Evolutionary conservation across 495 filamentous ascomycete genomes (phyloP).

Genomic region (Cercophora samala): DNA sequence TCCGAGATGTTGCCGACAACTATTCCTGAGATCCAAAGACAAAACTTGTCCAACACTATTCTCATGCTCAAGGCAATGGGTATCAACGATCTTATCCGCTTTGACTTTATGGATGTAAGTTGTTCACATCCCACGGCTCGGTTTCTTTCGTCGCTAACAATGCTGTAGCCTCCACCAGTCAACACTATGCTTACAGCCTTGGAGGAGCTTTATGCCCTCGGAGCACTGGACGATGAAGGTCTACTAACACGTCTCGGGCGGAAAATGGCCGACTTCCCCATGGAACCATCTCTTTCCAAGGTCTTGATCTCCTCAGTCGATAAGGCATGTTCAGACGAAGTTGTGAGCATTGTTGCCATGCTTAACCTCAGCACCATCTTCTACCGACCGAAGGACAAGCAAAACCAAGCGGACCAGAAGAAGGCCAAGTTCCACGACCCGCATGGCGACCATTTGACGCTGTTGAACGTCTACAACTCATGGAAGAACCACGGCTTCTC

Average conservation of each 20-base stretch:
- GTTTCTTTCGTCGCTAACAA: constrained; percentile 4
- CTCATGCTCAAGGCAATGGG: constrained; percentile 99
- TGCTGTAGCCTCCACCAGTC: constrained; percentile 65
- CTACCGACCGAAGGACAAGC: constrained; percentile 94
- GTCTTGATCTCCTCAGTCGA: constrained; percentile 84
- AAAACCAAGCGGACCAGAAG: constrained; percentile 93
- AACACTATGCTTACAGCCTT: constrained; percentile 97
- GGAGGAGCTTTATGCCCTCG: constrained; percentile 90
- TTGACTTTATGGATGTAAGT: constrained; percentile 91
- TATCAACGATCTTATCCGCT: constrained; percentile 95
- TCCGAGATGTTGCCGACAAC: constrained; percentile 96
- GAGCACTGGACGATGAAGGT: constrained; percentile 93
- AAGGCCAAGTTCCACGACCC: constrained; percentile 97
- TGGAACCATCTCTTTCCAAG: constrained; percentile 82
- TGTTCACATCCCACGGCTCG: not conserved
- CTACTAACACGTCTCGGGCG: constrained; percentile 87
- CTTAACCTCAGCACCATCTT: constrained; percentile 80
- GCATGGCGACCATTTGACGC: constrained; percentile 86
- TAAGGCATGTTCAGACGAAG: constrained; percentile 85
- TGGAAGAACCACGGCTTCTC: constrained; percentile 83
- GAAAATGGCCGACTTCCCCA: constrained; percentile 98
- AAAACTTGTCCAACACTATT: constrained; percentile 92
- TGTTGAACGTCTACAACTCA: constrained; percentile 93
- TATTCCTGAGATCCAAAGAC: constrained; percentile 94
- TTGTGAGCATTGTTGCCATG: constrained; percentile 94